Evolutionary conservation across 2,329 filamentous ascomycete species (phyloP).

Genomic region (Monosporascus ibericus): DNA sequence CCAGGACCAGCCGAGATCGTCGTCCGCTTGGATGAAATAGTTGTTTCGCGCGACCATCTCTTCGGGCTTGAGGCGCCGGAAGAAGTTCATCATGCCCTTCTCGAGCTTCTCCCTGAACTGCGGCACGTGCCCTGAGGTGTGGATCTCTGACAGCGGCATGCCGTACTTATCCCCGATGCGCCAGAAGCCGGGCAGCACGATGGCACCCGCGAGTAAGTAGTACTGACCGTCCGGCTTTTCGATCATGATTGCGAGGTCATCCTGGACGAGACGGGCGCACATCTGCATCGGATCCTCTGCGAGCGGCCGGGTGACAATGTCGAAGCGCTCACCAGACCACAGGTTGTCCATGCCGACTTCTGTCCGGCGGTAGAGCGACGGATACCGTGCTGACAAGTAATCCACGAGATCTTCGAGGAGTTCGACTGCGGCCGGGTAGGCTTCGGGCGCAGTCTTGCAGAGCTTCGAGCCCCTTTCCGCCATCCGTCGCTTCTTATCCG

Average conservation of each 20-base stretch:
- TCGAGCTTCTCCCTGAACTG: conserved; percentile 29
- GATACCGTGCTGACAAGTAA: conserved; percentile 73
- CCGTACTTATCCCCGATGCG: conserved; percentile 73
- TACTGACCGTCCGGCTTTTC: conserved; percentile 72
- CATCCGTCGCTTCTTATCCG: conserved; percentile 64
- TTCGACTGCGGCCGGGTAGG: conserved; percentile 67
- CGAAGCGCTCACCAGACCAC: conserved; percentile 65
- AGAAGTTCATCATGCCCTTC: conserved; percentile 49
- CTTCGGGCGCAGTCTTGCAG: conserved; percentile 62
- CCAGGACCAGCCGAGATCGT: conserved; percentile 66
- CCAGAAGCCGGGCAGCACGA: conserved; percentile 80
- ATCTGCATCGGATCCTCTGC: conserved; percentile 74
- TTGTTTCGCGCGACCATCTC: conserved; percentile 64
- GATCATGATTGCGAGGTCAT: conserved; percentile 80
- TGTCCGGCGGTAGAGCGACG: conserved; percentile 60
- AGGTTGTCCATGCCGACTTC: conserved; percentile 62
- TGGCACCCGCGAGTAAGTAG: conserved; percentile 70
- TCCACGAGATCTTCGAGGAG: conserved; percentile 65
- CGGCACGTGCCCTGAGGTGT: conserved; percentile 66
- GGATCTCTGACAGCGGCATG: conserved; percentile 73
- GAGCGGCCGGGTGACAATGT: conserved; percentile 58
- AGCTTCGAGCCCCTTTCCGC: conserved; percentile 60
- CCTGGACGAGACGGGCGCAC: conserved; percentile 66
- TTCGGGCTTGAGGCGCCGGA: conserved; percentile 63
- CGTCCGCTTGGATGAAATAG: conserved; percentile 85